Percentiles rank a stretch among this genome's conserved stretches.
These are phyloP conservation scores for Leccinum disarticulatum DNA, from an alignment of 768 basidiomycete genomes.

Conservation along the genomic window DNA sequence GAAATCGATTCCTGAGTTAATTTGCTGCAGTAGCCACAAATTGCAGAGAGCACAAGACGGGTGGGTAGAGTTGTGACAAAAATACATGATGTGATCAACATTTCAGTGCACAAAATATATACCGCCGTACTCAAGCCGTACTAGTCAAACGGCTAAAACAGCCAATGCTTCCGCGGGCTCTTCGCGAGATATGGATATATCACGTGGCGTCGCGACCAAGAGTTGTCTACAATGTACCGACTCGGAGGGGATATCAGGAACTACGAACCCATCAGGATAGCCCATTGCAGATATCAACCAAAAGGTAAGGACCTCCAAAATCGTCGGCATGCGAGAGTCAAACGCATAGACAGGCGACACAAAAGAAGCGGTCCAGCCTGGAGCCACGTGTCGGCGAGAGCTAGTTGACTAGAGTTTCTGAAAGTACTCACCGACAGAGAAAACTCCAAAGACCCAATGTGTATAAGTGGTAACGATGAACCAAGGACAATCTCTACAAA, in stretches of 20 bases:
- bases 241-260: slow-evolving; percentile 28
- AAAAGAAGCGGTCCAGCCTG: slow-evolving; percentile 56
- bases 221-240: slow-evolving; percentile 20
- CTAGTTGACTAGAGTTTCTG: not conserved
- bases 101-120: not conserved
- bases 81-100: not conserved
- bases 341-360: slow-evolving; percentile 46
- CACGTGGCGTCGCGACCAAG: slow-evolving; percentile 26
- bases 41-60: not conserved
- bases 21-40: not conserved
- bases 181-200: slow-evolving; percentile 29
- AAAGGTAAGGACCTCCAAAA: slow-evolving; percentile 51
- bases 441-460: slow-evolving; percentile 45
- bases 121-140: no score
- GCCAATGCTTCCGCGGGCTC: slow-evolving; percentile 22
- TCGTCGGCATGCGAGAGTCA: slow-evolving; percentile 43
- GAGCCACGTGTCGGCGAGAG: slow-evolving; percentile 6
- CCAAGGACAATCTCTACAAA: slow-evolving; percentile 34
- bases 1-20: not conserved
- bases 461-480: slow-evolving; percentile 46
- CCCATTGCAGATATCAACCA: slow-evolving; percentile 58
- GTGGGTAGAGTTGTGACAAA: not conserved
- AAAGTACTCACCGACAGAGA: slow-evolving; percentile 36
- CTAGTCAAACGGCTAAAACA: slow-evolving; percentile 13
- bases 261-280: slow-evolving; percentile 31